phyloP scores from a whole-genome alignment of 768 basidiomycete genomes.

The Chalciporus pseudorubinellus region DNA sequence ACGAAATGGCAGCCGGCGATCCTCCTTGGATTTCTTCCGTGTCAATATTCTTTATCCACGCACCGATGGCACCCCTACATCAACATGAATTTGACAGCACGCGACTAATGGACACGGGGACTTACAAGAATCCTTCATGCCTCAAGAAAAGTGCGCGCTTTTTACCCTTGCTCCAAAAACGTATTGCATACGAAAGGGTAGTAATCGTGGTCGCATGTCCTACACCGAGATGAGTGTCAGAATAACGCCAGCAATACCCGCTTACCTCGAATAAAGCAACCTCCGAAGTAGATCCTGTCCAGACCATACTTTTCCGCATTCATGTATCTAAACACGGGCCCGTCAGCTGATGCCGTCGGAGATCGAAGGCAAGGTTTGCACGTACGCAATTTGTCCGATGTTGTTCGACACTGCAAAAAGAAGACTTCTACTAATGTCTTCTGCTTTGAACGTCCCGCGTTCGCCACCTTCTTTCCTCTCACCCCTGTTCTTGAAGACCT shows the following conservation, averaged over 20 bases:
- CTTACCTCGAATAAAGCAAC: conserved; percentile 96
- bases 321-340: conserved; percentile 61
- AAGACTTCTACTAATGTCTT: conserved; percentile 93
- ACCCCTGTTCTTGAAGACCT: conserved; percentile 90
- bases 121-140: conserved; percentile 96
- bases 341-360: conserved; percentile 12
- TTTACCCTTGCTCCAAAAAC: conserved; percentile 98
- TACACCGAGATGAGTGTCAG: conserved; percentile 31
- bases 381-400: conserved; percentile 99
- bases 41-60: conserved; percentile 97
- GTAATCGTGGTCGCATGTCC: conserved; percentile 97
- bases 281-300: conserved; percentile 97
- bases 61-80: conserved; percentile 85
- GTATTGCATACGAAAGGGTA: conserved; percentile 96
- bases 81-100: neutral
- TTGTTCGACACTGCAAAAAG: conserved; percentile 98
- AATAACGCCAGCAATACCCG: conserved; percentile 4
- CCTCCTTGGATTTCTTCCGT: conserved; percentile 31
- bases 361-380: conserved; percentile 25
- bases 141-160: conserved; percentile 95
- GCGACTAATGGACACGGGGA: conserved; percentile 19
- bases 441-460: conserved; percentile 77
- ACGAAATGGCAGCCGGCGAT: conserved; percentile 5
- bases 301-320: conserved; percentile 98
- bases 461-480: conserved; percentile 34